Percentiles rank a stretch among this genome's conserved stretches.
phyloP scores from a whole-genome alignment of 1,139 yeast species.

The Scheffersomyces illinoinensis region DNA sequence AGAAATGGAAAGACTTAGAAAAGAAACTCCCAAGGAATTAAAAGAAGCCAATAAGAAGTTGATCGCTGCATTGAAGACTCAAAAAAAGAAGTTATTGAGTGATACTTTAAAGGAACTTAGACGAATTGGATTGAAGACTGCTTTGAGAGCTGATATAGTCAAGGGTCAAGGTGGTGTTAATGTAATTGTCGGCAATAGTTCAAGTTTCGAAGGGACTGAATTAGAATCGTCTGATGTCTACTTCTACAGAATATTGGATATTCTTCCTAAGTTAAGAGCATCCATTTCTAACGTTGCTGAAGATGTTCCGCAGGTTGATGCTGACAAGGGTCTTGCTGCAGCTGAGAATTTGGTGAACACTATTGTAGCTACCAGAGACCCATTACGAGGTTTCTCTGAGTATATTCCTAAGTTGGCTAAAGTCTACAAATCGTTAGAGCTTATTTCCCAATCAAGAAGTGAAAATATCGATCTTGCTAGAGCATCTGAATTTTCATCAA shows the following conservation, averaged over 20 bases:
- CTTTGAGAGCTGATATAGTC: conserved; percentile 63
- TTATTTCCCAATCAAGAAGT: conserved; percentile 15
- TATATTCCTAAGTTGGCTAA: conserved; percentile 12
- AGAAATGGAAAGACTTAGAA: conserved; percentile 63
- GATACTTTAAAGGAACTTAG: conserved; percentile 73
- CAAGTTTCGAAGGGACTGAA: conserved; percentile 41
- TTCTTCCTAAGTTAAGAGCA: conserved; percentile 76
- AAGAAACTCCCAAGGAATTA: conserved; percentile 73
- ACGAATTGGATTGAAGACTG: conserved; percentile 71
- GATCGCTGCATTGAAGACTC: conserved; percentile 72
- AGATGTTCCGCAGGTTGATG: conserved; percentile 76
- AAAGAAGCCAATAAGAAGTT: conserved; percentile 75
- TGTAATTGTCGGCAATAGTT: conserved; percentile 56
- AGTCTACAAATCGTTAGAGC: conserved; percentile 15
- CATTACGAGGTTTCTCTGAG: conserved; percentile 36
- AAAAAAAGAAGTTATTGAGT: conserved; percentile 76
- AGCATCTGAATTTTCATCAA: conserved; percentile 19
- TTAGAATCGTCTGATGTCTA: conserved; percentile 55
- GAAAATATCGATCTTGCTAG: conserved; percentile 12
- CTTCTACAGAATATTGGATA: conserved; percentile 72
- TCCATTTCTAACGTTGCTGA: conserved; percentile 61
- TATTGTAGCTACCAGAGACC: conserved; percentile 50
- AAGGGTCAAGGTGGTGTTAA: conserved; percentile 64
- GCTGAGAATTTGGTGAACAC: conserved; percentile 69
- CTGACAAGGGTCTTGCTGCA: conserved; percentile 78